Base-by-base conservation (phyloP, 2,329 filamentous ascomycete genomes). In the Hypoxylon sp. region DNA sequence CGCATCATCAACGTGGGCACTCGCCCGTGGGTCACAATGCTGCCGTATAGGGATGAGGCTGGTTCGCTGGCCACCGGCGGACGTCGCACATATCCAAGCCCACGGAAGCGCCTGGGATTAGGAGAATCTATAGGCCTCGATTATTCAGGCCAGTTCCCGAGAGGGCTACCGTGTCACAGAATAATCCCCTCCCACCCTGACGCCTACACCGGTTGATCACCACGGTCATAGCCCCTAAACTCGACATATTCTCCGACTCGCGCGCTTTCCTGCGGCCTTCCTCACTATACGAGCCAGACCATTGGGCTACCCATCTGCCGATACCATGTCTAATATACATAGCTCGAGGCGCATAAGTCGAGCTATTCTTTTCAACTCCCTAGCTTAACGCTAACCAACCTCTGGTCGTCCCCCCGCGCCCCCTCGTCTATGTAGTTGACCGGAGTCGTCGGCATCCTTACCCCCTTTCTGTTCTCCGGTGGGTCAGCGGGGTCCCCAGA, bases 271-370 rank as follows among this genome's bases (percentile, higher is more conserved):
- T 45, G 27, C 29, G 54, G n/a, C 33, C 47, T 58, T 55, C 62
- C 57, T 63, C 47, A 64, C 63, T 47, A 50, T 48, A 54, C 21
- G 46, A 53, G 38, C 56, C 13, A 60, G 20, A 50, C 33, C 49
- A 67, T 67, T 68, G 66, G 66, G 33, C 59, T 58, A 48, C 51
- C 40, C 63, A 68, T 67, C 66, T 68, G 66, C 66, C 66, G 66
- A 66, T 51, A 58, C 50, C 54, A 55, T 49, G 33, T 58, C 55
- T 54, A 57, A 52, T 54, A 55, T n/a, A n/a, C n/a, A n/a, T 51
- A 50, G 60, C 51, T 48, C 57, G 9, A 55, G 51, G 50, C 48
- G 38, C 52, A 24, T 37, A 37, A 33, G 20, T 60, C 31, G 48
- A 58, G 35, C 56, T 58, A 60, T 61, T 55, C 60, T 56, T n/a